Evolutionary conservation across 192 early-diverging fungal genomes (phyloP).

Genomic region (Chytriomyces hyalinus): DNA sequence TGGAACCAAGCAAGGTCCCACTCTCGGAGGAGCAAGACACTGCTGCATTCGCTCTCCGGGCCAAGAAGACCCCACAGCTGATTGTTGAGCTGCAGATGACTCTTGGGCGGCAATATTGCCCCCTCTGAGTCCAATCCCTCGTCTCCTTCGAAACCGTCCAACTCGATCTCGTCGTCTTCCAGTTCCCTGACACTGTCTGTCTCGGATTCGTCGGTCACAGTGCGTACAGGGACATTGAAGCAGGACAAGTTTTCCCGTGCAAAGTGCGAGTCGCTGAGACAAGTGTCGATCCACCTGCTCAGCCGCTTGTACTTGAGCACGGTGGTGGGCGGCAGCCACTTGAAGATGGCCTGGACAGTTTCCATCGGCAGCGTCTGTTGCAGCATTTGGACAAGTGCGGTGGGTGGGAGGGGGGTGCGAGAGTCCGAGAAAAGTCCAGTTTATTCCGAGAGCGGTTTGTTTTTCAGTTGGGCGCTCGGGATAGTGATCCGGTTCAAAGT

Average conservation of each 20-base stretch:
- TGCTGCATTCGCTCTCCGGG: background rate
- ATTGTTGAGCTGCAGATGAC: background rate
- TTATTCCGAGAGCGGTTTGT: too few relatives aligned
- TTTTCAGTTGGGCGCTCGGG: too few relatives aligned
- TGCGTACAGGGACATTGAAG: background rate
- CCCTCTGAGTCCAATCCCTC: background rate
- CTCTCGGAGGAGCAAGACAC: background rate
- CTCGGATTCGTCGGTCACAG: background rate
- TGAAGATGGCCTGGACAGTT: slow-evolving; percentile 16
- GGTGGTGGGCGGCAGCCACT: slow-evolving; percentile 1
- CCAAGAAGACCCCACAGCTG: background rate
- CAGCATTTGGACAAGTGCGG: background rate
- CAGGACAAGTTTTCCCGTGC: slow-evolving; percentile 15
- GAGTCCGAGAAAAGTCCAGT: background rate
- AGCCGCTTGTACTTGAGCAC: slow-evolving; percentile 17
- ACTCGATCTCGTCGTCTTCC: background rate
- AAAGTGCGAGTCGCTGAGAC: slow-evolving; percentile 11
- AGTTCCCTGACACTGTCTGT: background rate
- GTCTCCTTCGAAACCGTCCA: background rate
- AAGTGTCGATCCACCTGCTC: background rate
- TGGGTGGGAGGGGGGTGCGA: background rate
- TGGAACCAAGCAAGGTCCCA: background rate
- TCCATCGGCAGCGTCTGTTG: background rate
- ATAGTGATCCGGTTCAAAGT: too few relatives aligned
- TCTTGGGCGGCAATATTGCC: background rate